A percentile compares a stretch with the other conserved stretches of the same genome.
Conservation (phyloP, 2,329 filamentous ascomycete genomes). For the Stagonosporopsis tanaceti region DNA sequence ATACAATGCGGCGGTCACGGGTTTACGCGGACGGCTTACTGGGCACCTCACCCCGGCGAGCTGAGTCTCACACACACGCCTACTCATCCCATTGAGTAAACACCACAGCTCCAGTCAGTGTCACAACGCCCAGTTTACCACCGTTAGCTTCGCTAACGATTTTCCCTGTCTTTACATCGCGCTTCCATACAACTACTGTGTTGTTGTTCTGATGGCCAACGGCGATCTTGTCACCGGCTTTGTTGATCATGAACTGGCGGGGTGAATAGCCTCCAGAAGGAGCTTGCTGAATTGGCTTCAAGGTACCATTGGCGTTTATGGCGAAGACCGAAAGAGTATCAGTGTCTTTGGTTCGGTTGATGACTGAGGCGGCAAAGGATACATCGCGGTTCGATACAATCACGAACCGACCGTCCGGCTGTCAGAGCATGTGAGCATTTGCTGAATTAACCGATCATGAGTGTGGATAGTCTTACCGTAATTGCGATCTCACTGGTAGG, state of each 20-base stretch:
- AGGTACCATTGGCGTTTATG: slow-evolving; percentile 55
- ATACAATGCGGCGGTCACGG: too few relatives aligned
- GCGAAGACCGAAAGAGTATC: slow-evolving; percentile 66
- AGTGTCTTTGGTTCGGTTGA: slow-evolving; percentile 28
- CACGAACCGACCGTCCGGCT: slow-evolving; percentile 61
- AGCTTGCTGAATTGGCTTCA: slow-evolving; percentile 63
- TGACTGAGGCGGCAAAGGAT: slow-evolving; percentile 56
- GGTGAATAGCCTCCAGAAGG: slow-evolving; percentile 70
- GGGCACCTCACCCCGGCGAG: too few relatives aligned
- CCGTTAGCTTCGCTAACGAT: slow-evolving; percentile 51
- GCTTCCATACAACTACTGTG: slow-evolving; percentile 67
- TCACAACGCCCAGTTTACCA: slow-evolving; percentile 13
- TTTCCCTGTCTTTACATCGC: slow-evolving; percentile 66
- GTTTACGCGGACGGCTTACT: too few relatives aligned
- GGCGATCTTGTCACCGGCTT: slow-evolving; percentile 67
- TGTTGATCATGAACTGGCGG: slow-evolving; percentile 72
- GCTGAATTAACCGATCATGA: background rate
- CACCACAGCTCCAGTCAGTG: slow-evolving; percentile 13
- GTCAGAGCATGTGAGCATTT: background rate
- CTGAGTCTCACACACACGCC: too few relatives aligned
- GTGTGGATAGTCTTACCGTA: slow-evolving; percentile 6
- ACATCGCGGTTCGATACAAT: slow-evolving; percentile 73
- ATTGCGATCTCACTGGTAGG: slow-evolving; percentile 25
- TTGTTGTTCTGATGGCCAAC: slow-evolving; percentile 69
- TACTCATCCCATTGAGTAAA: slow-evolving; percentile 20